Percentiles rank a stretch among this genome's conserved stretches.
Evolutionary conservation across 73 alveolate genomes (phyloP).

Genomic region (Paramecium tetraurelia): DNA sequence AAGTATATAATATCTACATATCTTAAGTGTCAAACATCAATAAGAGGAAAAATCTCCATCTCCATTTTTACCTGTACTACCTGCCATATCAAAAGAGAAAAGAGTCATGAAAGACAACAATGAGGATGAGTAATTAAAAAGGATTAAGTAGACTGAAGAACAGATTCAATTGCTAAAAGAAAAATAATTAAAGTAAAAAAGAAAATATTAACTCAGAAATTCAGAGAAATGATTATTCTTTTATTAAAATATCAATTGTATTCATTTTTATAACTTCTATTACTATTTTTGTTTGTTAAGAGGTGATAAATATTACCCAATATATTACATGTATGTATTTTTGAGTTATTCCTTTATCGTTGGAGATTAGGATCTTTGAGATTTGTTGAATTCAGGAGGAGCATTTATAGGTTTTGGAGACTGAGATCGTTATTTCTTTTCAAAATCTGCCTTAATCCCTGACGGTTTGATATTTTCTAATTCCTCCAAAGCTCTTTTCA

Average conservation of each 20-base stretch:
- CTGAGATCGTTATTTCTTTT: slow-evolving; percentile 16
- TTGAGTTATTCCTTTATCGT: slow-evolving; percentile 27
- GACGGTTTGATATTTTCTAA: slow-evolving; percentile 48
- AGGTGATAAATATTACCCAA: slow-evolving; percentile 32
- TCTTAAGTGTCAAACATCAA: neutral
- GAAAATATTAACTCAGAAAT: slow-evolving; percentile 27
- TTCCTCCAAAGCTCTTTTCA: slow-evolving; percentile 53
- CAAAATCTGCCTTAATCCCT: slow-evolving; percentile 16
- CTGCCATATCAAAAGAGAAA: slow-evolving; percentile 24
- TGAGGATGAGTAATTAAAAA: slow-evolving; percentile 17
- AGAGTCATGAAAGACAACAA: neutral
- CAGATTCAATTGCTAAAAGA: neutral
- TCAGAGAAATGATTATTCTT: slow-evolving; percentile 40
- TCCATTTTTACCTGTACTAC: slow-evolving; percentile 8
- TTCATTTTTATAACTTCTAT: neutral
- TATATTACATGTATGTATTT: slow-evolving; percentile 3
- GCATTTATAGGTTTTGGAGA: neutral
- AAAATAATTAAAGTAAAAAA: neutral
- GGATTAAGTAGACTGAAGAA: slow-evolving; percentile 33
- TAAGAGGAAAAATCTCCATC: neutral
- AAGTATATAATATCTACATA: neutral
- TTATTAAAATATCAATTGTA: neutral
- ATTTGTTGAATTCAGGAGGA: neutral
- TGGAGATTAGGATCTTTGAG: slow-evolving; percentile 29
- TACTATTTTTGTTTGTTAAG: neutral